Evolutionary conservation across 2,329 filamentous ascomycete genomes (phyloP), one percentile per base, ranked within the genome.

Genomic region (Atkinsonella texensis): DNA sequence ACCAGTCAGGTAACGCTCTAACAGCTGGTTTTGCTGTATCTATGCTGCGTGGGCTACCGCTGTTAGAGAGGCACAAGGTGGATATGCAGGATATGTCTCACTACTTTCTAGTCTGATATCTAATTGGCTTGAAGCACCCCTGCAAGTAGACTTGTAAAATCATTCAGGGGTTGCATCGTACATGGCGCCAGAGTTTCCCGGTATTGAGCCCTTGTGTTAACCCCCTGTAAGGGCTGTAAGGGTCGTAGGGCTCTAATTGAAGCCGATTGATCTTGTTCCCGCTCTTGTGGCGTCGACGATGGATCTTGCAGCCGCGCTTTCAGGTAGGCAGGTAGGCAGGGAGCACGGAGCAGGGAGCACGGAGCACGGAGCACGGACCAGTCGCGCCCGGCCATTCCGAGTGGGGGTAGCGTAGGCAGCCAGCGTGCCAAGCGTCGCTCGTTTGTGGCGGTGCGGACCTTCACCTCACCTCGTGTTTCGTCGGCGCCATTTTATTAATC

Each of bases 391-490:
- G 40, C 40, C 40, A 49, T 38, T 31, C 48, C 48, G 48, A 49
- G 4, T 35, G 46, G 18, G 46, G 32, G 15, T 15, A 15, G 17
- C 41, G 12, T n/a, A 23, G 41, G 7, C 12, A 40, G 17, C 32
- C 20, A 23, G 20, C 20, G 20, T 23, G 20, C 20, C 33, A 35
- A 42, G 40, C n/a, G 20, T 43, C 47, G 47, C 18, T 23, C 20
- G 20, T 23, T 33, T 49, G 47, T 49, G 47, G 47, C 47, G 47
- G 47, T 49, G 47, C 47, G 38, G 13, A 32, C 18, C 47, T 39
- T 10, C 18, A n/a, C 13, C 13, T 18, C 8, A 10, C 42, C 20
- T 23, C 20, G 20, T 23, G 2, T 23, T 4, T 23, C 20, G 20
- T 23, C 20, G 20, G 20, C 20, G 20, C 20, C 4, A 23, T 23